These are phyloP conservation scores for Eucalyptus lansdowneana DNA, from an alignment of 345 rosid genomes.

Conservation along the genomic window DNA sequence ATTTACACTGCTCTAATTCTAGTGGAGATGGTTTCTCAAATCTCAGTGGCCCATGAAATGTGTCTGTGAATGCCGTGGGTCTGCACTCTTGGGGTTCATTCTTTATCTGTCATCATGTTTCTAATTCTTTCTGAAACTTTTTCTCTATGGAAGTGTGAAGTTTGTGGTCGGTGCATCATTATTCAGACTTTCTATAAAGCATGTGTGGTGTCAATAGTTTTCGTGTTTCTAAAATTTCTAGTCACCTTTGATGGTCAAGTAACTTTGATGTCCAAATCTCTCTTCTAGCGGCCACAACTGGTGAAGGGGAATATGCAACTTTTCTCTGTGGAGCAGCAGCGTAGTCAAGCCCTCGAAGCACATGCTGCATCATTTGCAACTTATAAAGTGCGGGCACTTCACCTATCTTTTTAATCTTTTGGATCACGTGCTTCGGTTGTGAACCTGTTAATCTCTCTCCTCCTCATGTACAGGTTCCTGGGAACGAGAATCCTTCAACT, in stretches of 20 bases:
- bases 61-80: neutral
- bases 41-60: neutral
- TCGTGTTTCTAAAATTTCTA: neutral
- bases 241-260: neutral
- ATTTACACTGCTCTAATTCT: neutral
- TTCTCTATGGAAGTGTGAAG: neutral
- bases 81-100: neutral
- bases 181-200: neutral
- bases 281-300: constrained; percentile 64
- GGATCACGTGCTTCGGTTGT: neutral
- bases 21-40: neutral
- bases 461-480: constrained; percentile 52
- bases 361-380: constrained; percentile 98
- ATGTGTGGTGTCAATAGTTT: neutral
- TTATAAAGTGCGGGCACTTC: constrained; percentile 37
- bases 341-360: constrained; percentile 97
- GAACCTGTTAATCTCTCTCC: neutral
- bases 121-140: neutral
- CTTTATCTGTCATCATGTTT: neutral
- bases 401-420: neutral
- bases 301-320: constrained; percentile 93
- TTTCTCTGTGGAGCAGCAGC: constrained; percentile 89
- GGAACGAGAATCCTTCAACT: constrained; percentile 88
- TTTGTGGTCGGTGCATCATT: neutral
- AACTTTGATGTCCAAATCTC: constrained; percentile 4